Percentiles rank a stretch among this genome's conserved stretches.
phyloP scores from a whole-genome alignment of 352 stramenopile genomes.

The Globisporangium nunn region DNA sequence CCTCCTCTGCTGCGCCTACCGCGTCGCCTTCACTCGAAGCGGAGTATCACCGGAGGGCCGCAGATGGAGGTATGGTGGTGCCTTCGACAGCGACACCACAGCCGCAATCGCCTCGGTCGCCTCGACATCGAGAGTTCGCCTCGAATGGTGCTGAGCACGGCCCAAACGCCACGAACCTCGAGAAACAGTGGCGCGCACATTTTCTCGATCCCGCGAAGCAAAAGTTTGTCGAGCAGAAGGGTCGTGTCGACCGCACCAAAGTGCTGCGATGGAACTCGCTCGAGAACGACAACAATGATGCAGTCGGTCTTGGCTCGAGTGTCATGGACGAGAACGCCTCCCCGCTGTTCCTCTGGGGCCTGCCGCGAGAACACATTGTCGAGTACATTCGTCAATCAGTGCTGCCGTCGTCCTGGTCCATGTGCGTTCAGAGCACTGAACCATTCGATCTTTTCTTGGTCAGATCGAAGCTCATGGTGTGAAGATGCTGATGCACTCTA shows the following conservation, averaged over 20 bases:
- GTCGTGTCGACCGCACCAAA: slow-evolving; percentile 42
- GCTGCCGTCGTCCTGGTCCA: slow-evolving; percentile 51
- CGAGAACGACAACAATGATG: background rate
- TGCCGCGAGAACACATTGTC: slow-evolving; percentile 65
- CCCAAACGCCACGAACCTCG: slow-evolving; percentile 18
- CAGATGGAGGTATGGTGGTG: background rate
- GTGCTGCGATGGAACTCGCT: slow-evolving; percentile 24
- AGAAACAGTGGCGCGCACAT: slow-evolving; percentile 39
- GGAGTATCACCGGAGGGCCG: background rate
- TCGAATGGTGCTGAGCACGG: background rate
- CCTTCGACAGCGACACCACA: background rate
- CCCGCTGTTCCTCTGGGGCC: slow-evolving; percentile 46
- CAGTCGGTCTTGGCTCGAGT: background rate
- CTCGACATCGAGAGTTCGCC: slow-evolving; percentile 9
- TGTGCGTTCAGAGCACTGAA: slow-evolving; percentile 22
- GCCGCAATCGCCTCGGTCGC: background rate
- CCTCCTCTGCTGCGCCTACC: background rate
- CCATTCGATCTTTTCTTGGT: background rate
- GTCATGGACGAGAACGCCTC: slow-evolving; percentile 11
- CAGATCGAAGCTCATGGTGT: background rate
- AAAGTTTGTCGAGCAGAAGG: slow-evolving; percentile 23
- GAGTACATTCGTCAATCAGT: slow-evolving; percentile 76
- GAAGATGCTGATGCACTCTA: background rate
- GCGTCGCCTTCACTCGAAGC: background rate
- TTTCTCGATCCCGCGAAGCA: slow-evolving; percentile 27